phyloP scores from a whole-genome alignment of 2,329 filamentous ascomycete species.

The Tolypocladium amazonense region DNA sequence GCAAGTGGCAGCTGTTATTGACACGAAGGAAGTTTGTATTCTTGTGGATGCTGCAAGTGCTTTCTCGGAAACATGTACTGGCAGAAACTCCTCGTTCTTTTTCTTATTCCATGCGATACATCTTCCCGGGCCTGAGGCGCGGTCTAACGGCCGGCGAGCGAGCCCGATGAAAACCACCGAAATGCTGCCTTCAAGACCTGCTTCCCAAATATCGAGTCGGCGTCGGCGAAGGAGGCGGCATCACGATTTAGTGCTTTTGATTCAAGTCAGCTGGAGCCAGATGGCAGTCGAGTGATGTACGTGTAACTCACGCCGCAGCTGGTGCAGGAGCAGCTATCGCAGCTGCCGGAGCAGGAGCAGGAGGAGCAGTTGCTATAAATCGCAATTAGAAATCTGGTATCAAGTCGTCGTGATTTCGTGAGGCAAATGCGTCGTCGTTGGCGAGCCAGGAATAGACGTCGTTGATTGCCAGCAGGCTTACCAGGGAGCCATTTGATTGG shows the following conservation, averaged over 20 bases:
- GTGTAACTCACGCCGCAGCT: constrained; percentile 9
- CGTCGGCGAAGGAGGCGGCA: neutral
- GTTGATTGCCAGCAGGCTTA: neutral
- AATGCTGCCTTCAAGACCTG: neutral
- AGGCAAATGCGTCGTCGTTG: neutral
- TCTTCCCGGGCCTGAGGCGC: neutral
- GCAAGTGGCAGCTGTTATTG: neutral
- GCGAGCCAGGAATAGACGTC: neutral
- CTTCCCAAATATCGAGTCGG: neutral
- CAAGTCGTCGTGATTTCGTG: neutral
- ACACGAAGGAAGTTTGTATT: neutral
- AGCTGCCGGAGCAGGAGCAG: constrained; percentile 12
- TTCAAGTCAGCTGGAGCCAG: neutral
- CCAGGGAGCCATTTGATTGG: neutral
- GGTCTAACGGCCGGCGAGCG: neutral
- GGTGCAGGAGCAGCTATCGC: constrained; percentile 11
- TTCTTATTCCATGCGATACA: neutral
- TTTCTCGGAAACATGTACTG: neutral
- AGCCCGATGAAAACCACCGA: neutral
- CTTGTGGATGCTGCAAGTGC: neutral
- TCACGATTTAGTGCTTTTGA: neutral
- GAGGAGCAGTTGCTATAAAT: constrained; percentile 8
- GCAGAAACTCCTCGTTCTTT: neutral
- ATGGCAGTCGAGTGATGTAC: neutral
- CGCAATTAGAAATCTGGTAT: neutral